Base-by-base conservation (phyloP, 345 rosid species). In the Noccaea caerulescens region DNA sequence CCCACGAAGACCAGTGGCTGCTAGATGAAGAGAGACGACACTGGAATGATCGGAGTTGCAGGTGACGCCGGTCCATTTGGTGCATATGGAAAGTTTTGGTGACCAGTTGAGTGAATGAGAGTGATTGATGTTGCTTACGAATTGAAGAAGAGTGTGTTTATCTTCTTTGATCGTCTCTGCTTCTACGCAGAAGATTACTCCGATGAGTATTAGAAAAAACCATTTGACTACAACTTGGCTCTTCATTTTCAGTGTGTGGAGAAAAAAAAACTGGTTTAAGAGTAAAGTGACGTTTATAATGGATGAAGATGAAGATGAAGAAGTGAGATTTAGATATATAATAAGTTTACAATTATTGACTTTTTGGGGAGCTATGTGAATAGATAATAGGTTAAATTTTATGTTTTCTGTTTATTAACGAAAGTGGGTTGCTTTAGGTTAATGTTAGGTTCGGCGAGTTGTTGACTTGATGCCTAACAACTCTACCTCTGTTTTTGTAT, bases 21-120 rank as follows among this genome's bases (percentile, higher is more conserved):
- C 92, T 80, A 94, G 77, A 65, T 74, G 85, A 56, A 91, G 87
- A 44, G 83, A 72, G 4, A 82, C 65, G 5, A 94, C 88, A 42
- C 80, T 77, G 27, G 96, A 83, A 18, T 75, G 79, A 39, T 88
- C 81, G 11, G 54, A 30, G 66, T 78, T 84, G 77, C 99, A 92
- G 8, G 80, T 78, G 45, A 94, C 88, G 50, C 99, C 98, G 9
- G 80, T 80, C 99, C 98, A 94, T 37, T 74, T 63, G n/a, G 59
- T 72, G 76, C 99, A 94, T 2, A 92, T 74, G 6, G 87, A 59
- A 45, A 75, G 79, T 75, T 56, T 63, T 62, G 79, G 77, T 14
- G 79, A 82, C 98, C 97, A 94, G 14, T 92, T 90, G 14, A 94
- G 79, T 55, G 77, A 59, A 34, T 69, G 84, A 10, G 98, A 79